A percentile compares a stretch with the other conserved stretches of the same genome.
Conservation (phyloP, 2,329 filamentous ascomycete species). For the Penicillium sp. region DNA sequence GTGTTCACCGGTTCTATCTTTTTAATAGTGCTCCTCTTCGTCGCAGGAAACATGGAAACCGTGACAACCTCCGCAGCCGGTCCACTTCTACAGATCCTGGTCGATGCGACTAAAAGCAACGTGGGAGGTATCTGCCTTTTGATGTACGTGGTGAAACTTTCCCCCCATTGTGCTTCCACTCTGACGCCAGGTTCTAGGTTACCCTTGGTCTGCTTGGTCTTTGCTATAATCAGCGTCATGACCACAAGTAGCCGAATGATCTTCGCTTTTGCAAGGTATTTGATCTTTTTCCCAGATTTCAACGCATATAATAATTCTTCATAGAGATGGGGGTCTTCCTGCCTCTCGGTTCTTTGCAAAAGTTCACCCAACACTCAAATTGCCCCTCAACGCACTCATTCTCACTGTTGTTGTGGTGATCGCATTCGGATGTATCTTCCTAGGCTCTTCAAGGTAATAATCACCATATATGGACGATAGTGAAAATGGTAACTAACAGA, state of each 20-base stretch:
- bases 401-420: slow-evolving; percentile 61
- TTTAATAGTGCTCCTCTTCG: slow-evolving; percentile 61
- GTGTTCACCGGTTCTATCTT: slow-evolving; percentile 63
- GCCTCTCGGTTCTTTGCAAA: slow-evolving; percentile 58
- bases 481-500: neutral
- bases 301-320: neutral
- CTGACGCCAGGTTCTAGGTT: slow-evolving; percentile 24
- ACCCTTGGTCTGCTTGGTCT: slow-evolving; percentile 33
- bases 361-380: slow-evolving; percentile 59
- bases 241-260: slow-evolving; percentile 38
- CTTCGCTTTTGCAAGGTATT: slow-evolving; percentile 34
- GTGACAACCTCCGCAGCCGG: slow-evolving; percentile 57
- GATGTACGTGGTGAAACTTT: slow-evolving; percentile 42
- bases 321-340: slow-evolving; percentile 63
- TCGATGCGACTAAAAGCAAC: slow-evolving; percentile 60
- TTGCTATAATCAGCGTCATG: slow-evolving; percentile 35
- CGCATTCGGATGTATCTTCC: slow-evolving; percentile 66
- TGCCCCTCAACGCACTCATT: slow-evolving; percentile 65
- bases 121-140: slow-evolving; percentile 62
- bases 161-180: neutral
- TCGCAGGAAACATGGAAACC: slow-evolving; percentile 55
- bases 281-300: neutral
- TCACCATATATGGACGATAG: too few species aligned
- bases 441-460: slow-evolving; percentile 55
- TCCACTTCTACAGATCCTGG: slow-evolving; percentile 61